These are phyloP conservation scores for Fagus sylvatica DNA, from an alignment of 306 rosid species.

Conservation along the genomic window DNA sequence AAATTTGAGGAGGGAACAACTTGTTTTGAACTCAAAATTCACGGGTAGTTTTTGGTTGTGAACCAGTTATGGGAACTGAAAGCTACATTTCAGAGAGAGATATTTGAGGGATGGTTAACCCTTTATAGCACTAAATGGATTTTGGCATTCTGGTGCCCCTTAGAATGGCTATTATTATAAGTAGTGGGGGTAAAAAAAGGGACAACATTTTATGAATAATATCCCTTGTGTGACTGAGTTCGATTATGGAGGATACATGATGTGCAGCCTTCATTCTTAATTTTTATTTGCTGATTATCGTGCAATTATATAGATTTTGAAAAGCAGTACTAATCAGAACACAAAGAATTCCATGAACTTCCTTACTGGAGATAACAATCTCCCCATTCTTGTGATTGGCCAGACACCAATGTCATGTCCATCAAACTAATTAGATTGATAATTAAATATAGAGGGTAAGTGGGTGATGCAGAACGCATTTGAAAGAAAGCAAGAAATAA, in stretches of 20 bases:
- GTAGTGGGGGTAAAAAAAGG: not conserved
- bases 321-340: not conserved
- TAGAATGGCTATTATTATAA: not conserved
- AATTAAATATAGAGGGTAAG: not conserved
- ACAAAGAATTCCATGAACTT: not conserved
- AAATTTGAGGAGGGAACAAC: not conserved
- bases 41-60: not conserved
- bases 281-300: not conserved
- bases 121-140: not conserved
- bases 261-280: not conserved
- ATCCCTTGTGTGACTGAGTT: not conserved
- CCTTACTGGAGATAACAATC: not conserved
- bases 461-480: not conserved
- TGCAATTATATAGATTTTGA: too few relatives aligned
- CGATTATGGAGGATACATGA: slow-evolving; percentile 1
- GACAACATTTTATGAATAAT: not conserved
- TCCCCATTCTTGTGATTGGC: not conserved
- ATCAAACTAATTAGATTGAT: not conserved
- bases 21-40: not conserved
- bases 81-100: not conserved
- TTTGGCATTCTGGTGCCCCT: not conserved
- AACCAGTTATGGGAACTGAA: not conserved
- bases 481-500: too few relatives aligned
- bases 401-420: too few relatives aligned
- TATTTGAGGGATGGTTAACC: not conserved